Evolutionary conservation across 768 basidiomycete genomes (phyloP), one percentile per base, ranked within the genome.

Genomic region (Russula sp.): DNA sequence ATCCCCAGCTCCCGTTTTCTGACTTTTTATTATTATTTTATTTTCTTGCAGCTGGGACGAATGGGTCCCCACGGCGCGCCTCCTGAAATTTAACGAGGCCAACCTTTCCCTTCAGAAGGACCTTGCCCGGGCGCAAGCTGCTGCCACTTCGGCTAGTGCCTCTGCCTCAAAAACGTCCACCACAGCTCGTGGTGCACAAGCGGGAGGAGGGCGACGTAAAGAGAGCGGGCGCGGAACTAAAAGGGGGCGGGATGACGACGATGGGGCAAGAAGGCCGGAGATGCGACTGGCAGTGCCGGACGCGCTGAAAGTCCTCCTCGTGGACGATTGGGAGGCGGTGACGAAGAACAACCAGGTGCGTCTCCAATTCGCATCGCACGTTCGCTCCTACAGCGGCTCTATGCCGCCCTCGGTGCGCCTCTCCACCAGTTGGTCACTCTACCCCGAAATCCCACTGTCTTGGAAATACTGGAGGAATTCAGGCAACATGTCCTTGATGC

Each of bases 291-390:
- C 78, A 61, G 86, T 97, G 5, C 97, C 96, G 0, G 97, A 98
- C 68, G 73, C 81, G n/a, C 79, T 98, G 64, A 98, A 97, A 72
- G 81, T 85, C 35, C 79, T 88, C 50, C 79, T 99, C 41, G 94
- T 98, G 2, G 94, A 98, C 69, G 97, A 98, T 67, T 99, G 97
- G 97, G 96, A 98, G 74, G 84, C 87, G 5, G 86, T 98, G 42
- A 98, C 97, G 56, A 98, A 97, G 77, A 90, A 94, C 71, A 85
- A 86, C 67, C 90, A 93, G 82, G 96, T 88, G 61, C 32, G 74
- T 64, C 22, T 11, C 29, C 25, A 22, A n/a, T 6, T 10, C 16
- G 25, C 25, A 29, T 41, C 3, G 16, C 34, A 36, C 20, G 16
- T 34, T 32, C 43, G 11, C 6, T 29, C 52, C 45, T 32, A 16